Evolutionary conservation across 306 rosid genomes (phyloP).

Genomic region (Cucumis cinereus): DNA sequence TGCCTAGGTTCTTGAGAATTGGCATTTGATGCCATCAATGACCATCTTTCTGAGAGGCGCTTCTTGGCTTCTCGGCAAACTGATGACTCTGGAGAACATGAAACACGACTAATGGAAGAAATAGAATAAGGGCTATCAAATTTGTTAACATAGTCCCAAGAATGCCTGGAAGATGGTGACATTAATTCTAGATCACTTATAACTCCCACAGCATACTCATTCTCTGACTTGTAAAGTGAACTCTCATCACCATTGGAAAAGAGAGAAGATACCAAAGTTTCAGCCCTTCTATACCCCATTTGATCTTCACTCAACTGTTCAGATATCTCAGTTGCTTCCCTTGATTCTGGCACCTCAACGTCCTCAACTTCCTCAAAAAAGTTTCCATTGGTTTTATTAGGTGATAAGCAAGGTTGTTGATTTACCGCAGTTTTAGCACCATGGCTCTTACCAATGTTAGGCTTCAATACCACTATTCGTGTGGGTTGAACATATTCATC

Average conservation of each 20-base stretch:
- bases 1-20: slow-evolving; percentile 44
- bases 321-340: slow-evolving; percentile 37
- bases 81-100: slow-evolving; percentile 81
- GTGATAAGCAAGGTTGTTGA: slow-evolving; percentile 49
- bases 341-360: slow-evolving; percentile 34
- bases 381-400: slow-evolving; percentile 29
- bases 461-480: slow-evolving; percentile 80
- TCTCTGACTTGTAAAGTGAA: slow-evolving; percentile 66
- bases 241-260: slow-evolving; percentile 76
- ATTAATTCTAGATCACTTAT: slow-evolving; percentile 60
- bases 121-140: slow-evolving; percentile 58
- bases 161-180: slow-evolving; percentile 65
- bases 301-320: slow-evolving; percentile 38
- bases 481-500: slow-evolving; percentile 62
- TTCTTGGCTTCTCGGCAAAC: slow-evolving; percentile 93
- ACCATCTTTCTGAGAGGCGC: slow-evolving; percentile 93
- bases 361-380: slow-evolving; percentile 34
- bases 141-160: slow-evolving; percentile 68
- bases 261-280: slow-evolving; percentile 45
- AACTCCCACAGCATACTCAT: slow-evolving; percentile 49
- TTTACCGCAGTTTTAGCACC: slow-evolving; percentile 37
- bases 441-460: slow-evolving; percentile 49
- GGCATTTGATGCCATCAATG: slow-evolving; percentile 49
- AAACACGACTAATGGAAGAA: slow-evolving; percentile 50
- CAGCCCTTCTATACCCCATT: slow-evolving; percentile 49